Percentiles rank a stretch among this genome's conserved stretches.
Evolutionary conservation across 352 stramenopile species (phyloP).

Genomic region (Aphanomyces astaci): DNA sequence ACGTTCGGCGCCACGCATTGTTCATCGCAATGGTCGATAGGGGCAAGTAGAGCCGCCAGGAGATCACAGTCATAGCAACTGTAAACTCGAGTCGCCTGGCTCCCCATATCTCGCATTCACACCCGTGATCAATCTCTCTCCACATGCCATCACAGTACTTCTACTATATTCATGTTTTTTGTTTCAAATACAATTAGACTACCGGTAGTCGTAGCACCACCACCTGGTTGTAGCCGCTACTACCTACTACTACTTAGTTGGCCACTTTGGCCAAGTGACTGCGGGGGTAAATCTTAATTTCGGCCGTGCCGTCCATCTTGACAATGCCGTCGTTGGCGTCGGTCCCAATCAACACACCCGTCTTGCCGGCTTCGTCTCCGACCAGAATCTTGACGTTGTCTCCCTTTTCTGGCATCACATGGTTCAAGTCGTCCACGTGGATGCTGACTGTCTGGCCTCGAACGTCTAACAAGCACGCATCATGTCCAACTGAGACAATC

Average conservation of each 20-base stretch:
- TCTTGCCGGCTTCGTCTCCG: constrained; percentile 77
- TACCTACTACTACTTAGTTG: background rate
- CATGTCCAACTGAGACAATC: constrained; percentile 60
- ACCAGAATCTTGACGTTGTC: constrained; percentile 83
- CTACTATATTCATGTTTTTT: too few relatives aligned
- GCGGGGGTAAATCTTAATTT: constrained; percentile 87
- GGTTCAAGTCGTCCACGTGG: constrained; percentile 56
- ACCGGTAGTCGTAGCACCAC: too few relatives aligned
- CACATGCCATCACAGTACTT: too few relatives aligned
- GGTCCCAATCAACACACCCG: constrained; percentile 78
- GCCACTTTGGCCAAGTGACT: constrained; percentile 74
- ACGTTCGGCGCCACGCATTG: too few relatives aligned
- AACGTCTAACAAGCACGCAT: constrained; percentile 72
- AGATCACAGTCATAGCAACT: too few relatives aligned
- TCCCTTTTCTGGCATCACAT: constrained; percentile 77
- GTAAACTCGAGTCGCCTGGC: too few relatives aligned
- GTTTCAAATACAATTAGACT: too few relatives aligned
- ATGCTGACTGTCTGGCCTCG: constrained; percentile 64
- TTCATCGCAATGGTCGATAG: too few relatives aligned
- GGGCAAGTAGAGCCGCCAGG: too few relatives aligned
- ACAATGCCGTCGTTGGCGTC: constrained; percentile 81
- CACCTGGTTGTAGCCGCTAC: too few relatives aligned
- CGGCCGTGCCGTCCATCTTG: constrained; percentile 79
- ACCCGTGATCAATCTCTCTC: too few relatives aligned
- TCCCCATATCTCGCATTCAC: too few relatives aligned